phyloP scores from a whole-genome alignment of 768 basidiomycete species.

The Piloderma croceum region DNA sequence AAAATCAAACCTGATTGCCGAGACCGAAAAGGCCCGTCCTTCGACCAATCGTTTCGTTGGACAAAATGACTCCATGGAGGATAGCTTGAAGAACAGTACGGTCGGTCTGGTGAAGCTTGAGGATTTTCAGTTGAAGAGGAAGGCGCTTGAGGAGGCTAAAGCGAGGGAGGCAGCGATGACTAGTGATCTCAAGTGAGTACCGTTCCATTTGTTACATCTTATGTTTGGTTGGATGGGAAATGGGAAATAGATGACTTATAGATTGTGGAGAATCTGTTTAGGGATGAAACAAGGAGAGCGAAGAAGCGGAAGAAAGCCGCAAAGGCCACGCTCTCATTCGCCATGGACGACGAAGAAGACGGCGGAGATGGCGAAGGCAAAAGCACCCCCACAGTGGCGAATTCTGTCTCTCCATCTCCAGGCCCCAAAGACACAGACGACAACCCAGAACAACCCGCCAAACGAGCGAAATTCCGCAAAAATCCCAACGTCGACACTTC shows the following conservation, averaged over 20 bases:
- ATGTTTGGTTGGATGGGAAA: too few relatives aligned
- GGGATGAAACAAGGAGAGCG: conserved; percentile 75
- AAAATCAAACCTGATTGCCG: conserved; percentile 74
- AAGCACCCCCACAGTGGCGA: conserved; percentile 24
- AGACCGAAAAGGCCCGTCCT: conserved; percentile 90
- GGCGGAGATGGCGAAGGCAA: conserved; percentile 32
- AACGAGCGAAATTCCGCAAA: conserved; percentile 82
- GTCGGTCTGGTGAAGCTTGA: conserved; percentile 88
- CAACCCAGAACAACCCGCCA: conserved; percentile 46
- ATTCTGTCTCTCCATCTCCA: conserved; percentile 34
- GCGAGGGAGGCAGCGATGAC: conserved; percentile 83
- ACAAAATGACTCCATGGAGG: conserved; percentile 92
- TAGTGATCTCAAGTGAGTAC: conserved; percentile 80
- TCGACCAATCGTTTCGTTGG: conserved; percentile 87
- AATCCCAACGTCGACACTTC: conserved; percentile 97
- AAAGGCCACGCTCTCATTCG: conserved; percentile 89
- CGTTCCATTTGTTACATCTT: conserved; percentile 8
- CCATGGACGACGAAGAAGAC: conserved; percentile 70
- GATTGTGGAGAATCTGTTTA: conserved; percentile 79
- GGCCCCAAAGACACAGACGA: conserved; percentile 32
- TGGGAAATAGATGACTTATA: conserved; percentile 60
- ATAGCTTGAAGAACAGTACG: conserved; percentile 83
- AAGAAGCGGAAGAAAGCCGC: conserved; percentile 92
- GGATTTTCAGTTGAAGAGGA: conserved; percentile 85
- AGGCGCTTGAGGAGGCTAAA: conserved; percentile 88